Base-by-base conservation (phyloP, 495 filamentous ascomycete genomes). In the Staphylotrichum longicolle region DNA sequence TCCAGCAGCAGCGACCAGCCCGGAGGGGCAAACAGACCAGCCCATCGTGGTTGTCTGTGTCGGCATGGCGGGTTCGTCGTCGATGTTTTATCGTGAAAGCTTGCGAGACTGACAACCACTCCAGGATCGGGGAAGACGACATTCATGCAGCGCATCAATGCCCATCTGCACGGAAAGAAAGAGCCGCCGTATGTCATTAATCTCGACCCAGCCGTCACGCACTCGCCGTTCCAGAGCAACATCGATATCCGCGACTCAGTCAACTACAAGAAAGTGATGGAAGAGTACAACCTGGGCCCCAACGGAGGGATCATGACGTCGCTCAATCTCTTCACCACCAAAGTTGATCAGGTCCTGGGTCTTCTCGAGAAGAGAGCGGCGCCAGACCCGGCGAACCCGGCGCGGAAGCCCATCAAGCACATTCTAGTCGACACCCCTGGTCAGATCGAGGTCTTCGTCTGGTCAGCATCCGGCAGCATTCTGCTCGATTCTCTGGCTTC, bases 261-360 rank as follows among this genome's bases (percentile, higher is more conserved):
- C 70, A 96, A 99, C 78, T 99, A 99, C 82, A 95, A 96, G 74
- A 93, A 99, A 74, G 94, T 99, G 63, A 99, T 99, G 94, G 91
- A 90, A 74, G 90, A 96, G 71, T 98, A 98, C 81, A 96, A 96
- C 68, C 85, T 99, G 0, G 94, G 94, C 0, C 94, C 94, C 5
- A 98, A 98, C 78, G 94, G 94, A 40, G 94, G 93, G n/a, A 98
- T 99, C 66, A 79, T 98, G 65, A 99, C 94, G 5, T 94, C 90
- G 3, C 76, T 98, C 35, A 98, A 98, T 69, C 85, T 98, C 15
- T 98, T 98, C 75, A 89, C 92, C 11, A 98, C 94, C 41, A 98
- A 98, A 68, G 88, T 98, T 66, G 95, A 98, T 68, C 94, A 98
- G 70, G 91, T 98, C 53, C 82, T 98, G 47, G 77, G 78, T 4